These are phyloP conservation scores for Sphaceloma murrayae DNA, from an alignment of 2,329 filamentous ascomycete genomes.

Conservation along the genomic window DNA sequence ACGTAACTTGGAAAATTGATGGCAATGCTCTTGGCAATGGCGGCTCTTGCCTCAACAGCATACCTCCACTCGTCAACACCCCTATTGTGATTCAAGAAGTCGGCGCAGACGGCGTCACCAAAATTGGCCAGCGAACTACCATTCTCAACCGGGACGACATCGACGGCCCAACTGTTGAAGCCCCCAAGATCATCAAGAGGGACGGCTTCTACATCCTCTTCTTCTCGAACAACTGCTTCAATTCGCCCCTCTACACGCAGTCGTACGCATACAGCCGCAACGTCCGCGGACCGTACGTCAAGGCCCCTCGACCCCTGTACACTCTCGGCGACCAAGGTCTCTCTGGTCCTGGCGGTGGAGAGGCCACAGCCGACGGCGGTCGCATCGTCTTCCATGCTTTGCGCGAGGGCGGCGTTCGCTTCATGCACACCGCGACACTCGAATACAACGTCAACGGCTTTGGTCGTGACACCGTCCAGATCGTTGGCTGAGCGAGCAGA, in stretches of 20 bases:
- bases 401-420: conserved; percentile 17
- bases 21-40: conserved; percentile 21
- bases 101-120: conserved; percentile 21
- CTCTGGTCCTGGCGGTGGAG: conserved; percentile 20
- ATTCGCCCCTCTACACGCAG: conserved; percentile 19
- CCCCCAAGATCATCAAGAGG: conserved; percentile 24
- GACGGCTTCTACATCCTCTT: conserved; percentile 21
- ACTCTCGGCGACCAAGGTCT: conserved; percentile 22
- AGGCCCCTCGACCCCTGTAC: conserved; percentile 19
- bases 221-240: conserved; percentile 21
- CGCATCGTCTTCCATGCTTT: conserved; percentile 22
- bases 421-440: conserved; percentile 19
- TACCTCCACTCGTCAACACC: conserved; percentile 20
- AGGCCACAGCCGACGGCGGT: conserved; percentile 19
- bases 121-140: conserved; percentile 20
- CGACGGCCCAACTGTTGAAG: conserved; percentile 29
- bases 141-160: conserved; percentile 23
- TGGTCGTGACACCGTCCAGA: conserved; percentile 1
- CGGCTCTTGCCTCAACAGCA: conserved; percentile 19
- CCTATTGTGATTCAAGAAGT: conserved; percentile 22
- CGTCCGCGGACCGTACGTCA: conserved; percentile 19
- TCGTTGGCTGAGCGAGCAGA: not conserved
- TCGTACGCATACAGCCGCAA: conserved; percentile 19
- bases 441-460: conserved; percentile 6
- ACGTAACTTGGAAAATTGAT: conserved; percentile 22